Conservation (phyloP, 2,329 filamentous ascomycete genomes). For the Botrytis medusae region DNA sequence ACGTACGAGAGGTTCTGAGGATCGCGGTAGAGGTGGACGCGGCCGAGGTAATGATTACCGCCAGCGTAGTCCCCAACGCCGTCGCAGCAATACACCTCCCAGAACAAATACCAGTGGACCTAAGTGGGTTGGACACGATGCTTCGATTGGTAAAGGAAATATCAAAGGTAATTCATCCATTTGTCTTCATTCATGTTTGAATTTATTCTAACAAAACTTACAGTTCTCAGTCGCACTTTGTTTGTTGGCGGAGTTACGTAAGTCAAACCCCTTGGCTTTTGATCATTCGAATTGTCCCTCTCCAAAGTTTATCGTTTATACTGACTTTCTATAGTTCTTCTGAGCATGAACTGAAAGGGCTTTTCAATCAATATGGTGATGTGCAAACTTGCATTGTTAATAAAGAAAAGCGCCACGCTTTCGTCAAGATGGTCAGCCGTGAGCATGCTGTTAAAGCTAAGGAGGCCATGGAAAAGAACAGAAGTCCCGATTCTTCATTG, state of each 20-base stretch:
- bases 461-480: constrained; percentile 79
- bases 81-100: constrained; percentile 60
- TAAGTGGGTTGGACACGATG: constrained; percentile 82
- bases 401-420: constrained; percentile 95
- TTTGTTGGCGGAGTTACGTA: constrained; percentile 95
- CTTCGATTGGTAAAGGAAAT: constrained; percentile 66
- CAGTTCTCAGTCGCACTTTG: constrained; percentile 86
- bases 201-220: constrained; percentile 30
- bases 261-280: constrained; percentile 43
- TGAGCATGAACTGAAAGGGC: constrained; percentile 75
- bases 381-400: constrained; percentile 99
- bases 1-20: constrained; percentile 55
- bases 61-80: constrained; percentile 79
- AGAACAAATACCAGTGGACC: constrained; percentile 48
- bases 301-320: constrained; percentile 7
- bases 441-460: constrained; percentile 82
- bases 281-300: constrained; percentile 16
- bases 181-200: constrained; percentile 15
- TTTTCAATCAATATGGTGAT: constrained; percentile 79
- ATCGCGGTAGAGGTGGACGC: constrained; percentile 51
- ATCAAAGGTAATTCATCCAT: constrained; percentile 64
- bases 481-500: constrained; percentile 60
- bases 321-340: constrained; percentile 56
- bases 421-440: constrained; percentile 96
- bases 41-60: constrained; percentile 70